phyloP scores from a whole-genome alignment of 176 grass and related monocot genomes.

The Triticum turgidum region DNA sequence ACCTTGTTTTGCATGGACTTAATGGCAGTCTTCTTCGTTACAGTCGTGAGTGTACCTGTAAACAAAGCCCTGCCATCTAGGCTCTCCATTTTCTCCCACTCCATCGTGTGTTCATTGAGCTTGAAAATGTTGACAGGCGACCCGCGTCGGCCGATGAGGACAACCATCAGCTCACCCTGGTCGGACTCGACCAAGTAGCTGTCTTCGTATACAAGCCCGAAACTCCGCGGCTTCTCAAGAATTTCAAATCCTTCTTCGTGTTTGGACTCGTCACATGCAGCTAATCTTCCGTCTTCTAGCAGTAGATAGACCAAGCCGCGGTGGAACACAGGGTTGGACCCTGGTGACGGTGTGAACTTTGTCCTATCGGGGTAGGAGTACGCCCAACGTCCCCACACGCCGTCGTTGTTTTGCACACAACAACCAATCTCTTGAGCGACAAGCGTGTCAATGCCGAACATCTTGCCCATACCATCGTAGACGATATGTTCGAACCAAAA shows the following conservation, averaged over 20 bases:
- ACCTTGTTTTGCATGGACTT: slow-evolving; percentile 9
- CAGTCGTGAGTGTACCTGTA: background rate
- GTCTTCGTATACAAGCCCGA: background rate
- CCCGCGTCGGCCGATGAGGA: background rate
- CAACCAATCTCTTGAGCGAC: accelerated
- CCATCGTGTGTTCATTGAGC: background rate
- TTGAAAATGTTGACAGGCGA: background rate
- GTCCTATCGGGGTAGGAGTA: background rate
- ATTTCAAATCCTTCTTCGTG: background rate
- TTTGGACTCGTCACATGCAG: background rate
- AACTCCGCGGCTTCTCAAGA: background rate
- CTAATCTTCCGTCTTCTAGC: background rate
- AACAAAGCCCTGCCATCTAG: background rate
- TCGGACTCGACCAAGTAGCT: slow-evolving; percentile 3
- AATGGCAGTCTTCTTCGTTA: background rate
- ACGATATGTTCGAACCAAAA: background rate
- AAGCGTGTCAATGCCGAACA: background rate
- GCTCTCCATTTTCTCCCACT: slow-evolving; percentile 5
- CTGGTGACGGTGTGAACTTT: background rate
- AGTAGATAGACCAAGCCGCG: background rate
- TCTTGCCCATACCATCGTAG: background rate
- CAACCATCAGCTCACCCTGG: background rate
- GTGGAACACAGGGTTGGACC: slow-evolving; percentile 5
- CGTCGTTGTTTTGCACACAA: background rate
- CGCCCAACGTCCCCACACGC: background rate